phyloP scores from a whole-genome alignment of 352 stramenopile species.

The Peronospora farinosa region DNA sequence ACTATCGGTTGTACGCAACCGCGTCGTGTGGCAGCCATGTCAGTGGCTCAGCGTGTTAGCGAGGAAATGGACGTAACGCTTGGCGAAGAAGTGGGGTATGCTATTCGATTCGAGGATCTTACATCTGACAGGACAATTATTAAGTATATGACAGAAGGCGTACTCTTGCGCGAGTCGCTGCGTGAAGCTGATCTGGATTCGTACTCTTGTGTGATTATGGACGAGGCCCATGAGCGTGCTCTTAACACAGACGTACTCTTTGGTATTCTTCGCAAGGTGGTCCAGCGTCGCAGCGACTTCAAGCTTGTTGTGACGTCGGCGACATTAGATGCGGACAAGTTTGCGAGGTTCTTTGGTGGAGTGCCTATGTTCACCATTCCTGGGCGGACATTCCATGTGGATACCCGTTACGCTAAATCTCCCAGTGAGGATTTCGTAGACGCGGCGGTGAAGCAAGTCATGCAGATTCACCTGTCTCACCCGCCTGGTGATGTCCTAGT shows the following conservation, averaged over 20 bases:
- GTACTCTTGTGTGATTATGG: conserved; percentile 90
- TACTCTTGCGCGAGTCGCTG: conserved; percentile 91
- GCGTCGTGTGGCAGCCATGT: conserved; percentile 98
- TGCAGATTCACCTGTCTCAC: conserved; percentile 97
- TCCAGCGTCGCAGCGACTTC: conserved; percentile 84
- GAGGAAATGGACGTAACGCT: conserved; percentile 94
- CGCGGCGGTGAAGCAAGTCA: conserved; percentile 95
- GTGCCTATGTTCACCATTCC: conserved; percentile 97
- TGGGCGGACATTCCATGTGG: conserved; percentile 78
- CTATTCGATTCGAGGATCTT: conserved; percentile 93
- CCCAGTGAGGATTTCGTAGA: conserved; percentile 97
- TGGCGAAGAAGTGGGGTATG: conserved; percentile 87
- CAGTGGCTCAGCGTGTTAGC: conserved; percentile 96
- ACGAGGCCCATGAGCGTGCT: conserved; percentile 92
- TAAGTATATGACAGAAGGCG: conserved; percentile 95
- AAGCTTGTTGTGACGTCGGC: conserved; percentile 92
- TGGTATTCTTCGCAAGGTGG: conserved; percentile 88
- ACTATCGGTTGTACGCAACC: conserved; percentile 97
- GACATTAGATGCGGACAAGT: conserved; percentile 97
- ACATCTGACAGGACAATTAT: conserved; percentile 93
- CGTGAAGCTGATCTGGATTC: conserved; percentile 82
- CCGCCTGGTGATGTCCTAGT: conserved; percentile 96
- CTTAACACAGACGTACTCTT: conserved; percentile 94
- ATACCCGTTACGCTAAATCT: conserved; percentile 88
- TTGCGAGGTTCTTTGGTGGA: conserved; percentile 95